Evolutionary conservation across 108 stramenopile species (phyloP).

Genomic region (Schizochytrium sp.): DNA sequence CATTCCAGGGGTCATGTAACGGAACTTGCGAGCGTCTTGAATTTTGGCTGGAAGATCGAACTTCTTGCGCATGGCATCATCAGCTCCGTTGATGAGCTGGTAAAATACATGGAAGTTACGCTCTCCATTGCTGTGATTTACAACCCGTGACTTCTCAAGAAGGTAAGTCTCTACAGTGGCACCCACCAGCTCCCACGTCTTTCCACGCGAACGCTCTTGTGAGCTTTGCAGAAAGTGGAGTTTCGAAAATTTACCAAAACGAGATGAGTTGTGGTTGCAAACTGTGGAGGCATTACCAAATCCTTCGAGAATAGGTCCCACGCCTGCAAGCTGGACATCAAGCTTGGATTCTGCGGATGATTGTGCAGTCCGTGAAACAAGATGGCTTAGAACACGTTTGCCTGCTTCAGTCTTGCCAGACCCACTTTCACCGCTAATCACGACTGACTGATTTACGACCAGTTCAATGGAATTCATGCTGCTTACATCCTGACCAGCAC

Average conservation of each 20-base stretch:
- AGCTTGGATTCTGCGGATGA: not conserved
- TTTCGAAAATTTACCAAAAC: conserved; percentile 62
- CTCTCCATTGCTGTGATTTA: conserved; percentile 72
- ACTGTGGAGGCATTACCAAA: conserved; percentile 63
- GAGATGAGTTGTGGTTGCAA: conserved; percentile 62
- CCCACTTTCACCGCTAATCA: conserved; percentile 65
- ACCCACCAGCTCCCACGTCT: conserved; percentile 54
- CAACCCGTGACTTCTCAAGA: conserved; percentile 77
- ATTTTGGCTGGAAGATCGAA: conserved; percentile 69
- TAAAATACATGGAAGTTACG: conserved; percentile 81
- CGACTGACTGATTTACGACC: conserved; percentile 59
- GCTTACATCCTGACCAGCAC: conserved; percentile 31
- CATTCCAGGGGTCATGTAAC: conserved; percentile 12
- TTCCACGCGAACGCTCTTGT: not conserved
- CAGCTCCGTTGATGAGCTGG: conserved; percentile 72
- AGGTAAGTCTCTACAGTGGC: conserved; percentile 75
- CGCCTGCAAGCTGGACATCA: conserved; percentile 57
- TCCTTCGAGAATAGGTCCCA: conserved; percentile 59
- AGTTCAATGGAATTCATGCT: conserved; percentile 1
- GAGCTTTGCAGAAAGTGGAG: conserved; percentile 41
- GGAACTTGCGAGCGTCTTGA: conserved; percentile 29
- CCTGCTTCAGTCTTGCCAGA: conserved; percentile 68
- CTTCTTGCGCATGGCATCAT: conserved; percentile 65
- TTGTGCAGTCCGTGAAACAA: conserved; percentile 14
- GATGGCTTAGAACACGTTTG: conserved; percentile 46